Evolutionary conservation across 192 early-diverging fungal genomes (phyloP).

Genomic region (Coemansia umbellata): DNA sequence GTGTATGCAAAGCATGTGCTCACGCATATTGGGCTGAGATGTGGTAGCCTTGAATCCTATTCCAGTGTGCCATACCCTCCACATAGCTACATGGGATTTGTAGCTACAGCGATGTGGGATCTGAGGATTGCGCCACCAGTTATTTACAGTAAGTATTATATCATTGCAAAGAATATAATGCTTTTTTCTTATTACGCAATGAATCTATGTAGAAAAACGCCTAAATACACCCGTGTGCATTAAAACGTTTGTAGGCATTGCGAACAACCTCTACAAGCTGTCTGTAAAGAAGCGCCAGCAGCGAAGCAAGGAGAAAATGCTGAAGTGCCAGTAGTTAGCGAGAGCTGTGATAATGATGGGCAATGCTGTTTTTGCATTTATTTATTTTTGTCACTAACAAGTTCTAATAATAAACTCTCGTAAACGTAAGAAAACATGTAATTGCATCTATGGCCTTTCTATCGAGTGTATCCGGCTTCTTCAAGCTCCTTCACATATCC

Average conservation of each 20-base stretch:
- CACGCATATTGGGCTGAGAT: slow-evolving; percentile 61
- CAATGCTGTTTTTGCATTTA: too few species aligned
- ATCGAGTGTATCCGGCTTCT: slow-evolving; percentile 47
- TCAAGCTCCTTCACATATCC: slow-evolving; percentile 69
- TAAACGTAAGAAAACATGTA: neutral
- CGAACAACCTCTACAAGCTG: slow-evolving; percentile 46
- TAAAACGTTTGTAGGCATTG: slow-evolving; percentile 26
- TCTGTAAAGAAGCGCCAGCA: slow-evolving; percentile 22
- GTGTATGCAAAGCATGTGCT: slow-evolving; percentile 75
- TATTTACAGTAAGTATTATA: slow-evolving; percentile 35
- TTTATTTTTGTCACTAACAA: too few species aligned
- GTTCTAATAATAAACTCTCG: neutral
- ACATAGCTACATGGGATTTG: slow-evolving; percentile 44
- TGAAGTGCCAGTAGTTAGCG: neutral
- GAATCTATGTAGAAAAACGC: neutral
- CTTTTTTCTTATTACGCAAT: neutral
- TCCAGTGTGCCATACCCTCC: slow-evolving; percentile 41
- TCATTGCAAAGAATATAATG: neutral
- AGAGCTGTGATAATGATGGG: too few species aligned
- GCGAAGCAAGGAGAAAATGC: neutral
- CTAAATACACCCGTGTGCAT: neutral
- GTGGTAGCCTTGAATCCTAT: slow-evolving; percentile 51
- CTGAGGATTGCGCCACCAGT: slow-evolving; percentile 32
- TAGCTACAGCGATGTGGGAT: slow-evolving; percentile 37
- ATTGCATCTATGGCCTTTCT: neutral